Conservation (phyloP, 441 rosid species). For the Gossypium gossypioides region DNA sequence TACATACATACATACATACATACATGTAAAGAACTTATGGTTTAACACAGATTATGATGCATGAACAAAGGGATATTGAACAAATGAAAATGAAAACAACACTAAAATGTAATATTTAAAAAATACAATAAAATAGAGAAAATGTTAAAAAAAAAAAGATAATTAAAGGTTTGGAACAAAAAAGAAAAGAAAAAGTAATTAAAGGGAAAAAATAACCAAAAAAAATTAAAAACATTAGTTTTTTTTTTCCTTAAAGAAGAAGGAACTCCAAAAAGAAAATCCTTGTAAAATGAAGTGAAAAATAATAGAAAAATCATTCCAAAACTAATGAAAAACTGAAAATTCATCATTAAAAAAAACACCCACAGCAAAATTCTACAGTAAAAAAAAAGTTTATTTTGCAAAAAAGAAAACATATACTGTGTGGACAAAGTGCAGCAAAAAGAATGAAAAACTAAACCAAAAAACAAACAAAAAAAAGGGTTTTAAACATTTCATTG, state of each 20-base stretch:
- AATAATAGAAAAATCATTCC: neutral
- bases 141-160: too few relatives aligned
- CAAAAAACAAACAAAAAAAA: neutral
- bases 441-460: slow-evolving; percentile 1
- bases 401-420: neutral
- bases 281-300: neutral
- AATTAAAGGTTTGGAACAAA: too few relatives aligned
- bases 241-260: neutral
- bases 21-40: too few relatives aligned
- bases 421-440: neutral
- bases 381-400: neutral
- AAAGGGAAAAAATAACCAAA: too few relatives aligned
- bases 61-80: too few relatives aligned
- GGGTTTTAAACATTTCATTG: neutral
- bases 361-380: neutral
- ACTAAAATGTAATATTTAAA: too few relatives aligned
- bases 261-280: neutral
- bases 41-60: too few relatives aligned
- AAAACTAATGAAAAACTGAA: neutral
- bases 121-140: too few relatives aligned
- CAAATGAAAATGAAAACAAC: too few relatives aligned
- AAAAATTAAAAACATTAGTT: neutral
- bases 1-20: too few relatives aligned
- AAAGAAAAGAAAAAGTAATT: too few relatives aligned
- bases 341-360: neutral